Conservation (phyloP, 179 eudicot species). For the Pouteria campechiana region DNA sequence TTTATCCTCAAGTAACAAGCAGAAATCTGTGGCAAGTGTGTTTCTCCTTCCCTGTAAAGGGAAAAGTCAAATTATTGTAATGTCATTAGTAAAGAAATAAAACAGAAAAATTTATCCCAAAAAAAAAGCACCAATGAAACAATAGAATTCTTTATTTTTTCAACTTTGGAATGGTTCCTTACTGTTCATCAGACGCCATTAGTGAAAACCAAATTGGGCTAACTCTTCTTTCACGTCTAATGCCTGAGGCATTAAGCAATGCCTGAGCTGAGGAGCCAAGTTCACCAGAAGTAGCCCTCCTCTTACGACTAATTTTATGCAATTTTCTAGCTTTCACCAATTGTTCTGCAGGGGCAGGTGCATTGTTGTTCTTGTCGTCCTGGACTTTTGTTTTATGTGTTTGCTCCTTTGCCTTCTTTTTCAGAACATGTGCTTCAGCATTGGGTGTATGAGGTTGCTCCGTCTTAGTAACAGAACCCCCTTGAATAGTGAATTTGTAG, state of each 20-base stretch:
- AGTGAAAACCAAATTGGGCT: conserved; percentile 86
- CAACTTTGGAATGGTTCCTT: conserved; percentile 12
- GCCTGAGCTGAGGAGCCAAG: conserved; percentile 22
- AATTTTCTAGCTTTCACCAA: conserved; percentile 36
- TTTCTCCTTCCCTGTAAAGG: conserved; percentile 52
- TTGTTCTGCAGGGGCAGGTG: conserved; percentile 17
- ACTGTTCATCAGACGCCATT: conserved; percentile 64
- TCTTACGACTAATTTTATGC: conserved; percentile 22
- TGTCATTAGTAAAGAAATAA: neutral
- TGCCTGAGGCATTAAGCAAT: conserved; percentile 22
- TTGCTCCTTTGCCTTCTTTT: conserved; percentile 34
- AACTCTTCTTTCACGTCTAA: conserved; percentile 22
- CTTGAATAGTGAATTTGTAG: conserved; percentile 44
- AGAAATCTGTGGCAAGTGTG: conserved; percentile 57
- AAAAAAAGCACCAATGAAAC: too few species aligned
- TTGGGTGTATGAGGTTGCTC: conserved; percentile 32
- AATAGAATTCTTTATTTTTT: neutral
- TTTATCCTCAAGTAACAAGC: conserved; percentile 64
- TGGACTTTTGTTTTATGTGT: conserved; percentile 25
- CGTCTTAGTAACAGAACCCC: conserved; percentile 33
- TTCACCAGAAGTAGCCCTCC: conserved; percentile 20
- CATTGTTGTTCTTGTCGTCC: conserved; percentile 27
- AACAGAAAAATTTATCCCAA: too few species aligned
- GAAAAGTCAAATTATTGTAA: conserved; percentile 2
- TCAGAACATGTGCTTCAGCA: conserved; percentile 18